Base-by-base conservation (phyloP, 2,329 filamentous ascomycete genomes). In the Dactylonectria estremocensis region DNA sequence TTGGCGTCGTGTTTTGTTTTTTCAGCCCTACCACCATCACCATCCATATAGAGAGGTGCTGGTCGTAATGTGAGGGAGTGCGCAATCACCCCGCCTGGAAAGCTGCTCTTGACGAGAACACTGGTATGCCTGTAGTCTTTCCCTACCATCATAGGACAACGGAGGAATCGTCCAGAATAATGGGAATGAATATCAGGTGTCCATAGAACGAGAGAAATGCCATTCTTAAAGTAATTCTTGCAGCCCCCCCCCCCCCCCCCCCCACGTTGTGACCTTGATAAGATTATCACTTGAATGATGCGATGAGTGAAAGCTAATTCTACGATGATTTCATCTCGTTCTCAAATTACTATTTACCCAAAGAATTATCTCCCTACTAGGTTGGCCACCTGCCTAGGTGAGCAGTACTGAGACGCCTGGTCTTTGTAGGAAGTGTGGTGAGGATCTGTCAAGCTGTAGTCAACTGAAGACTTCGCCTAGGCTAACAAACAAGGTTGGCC, bases 171-270 rank as follows among this genome's bases (percentile, higher is more conserved):
- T 53, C 67, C 63, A 52, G 52, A 68, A 37, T 67, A 68, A 59
- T 54, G 62, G 52, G 35, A 55, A 64, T 68, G 67, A 66, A 69
- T 60, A 54, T 57, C 71, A 62, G 40, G 72, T 74, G 71, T 75
- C 65, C 72, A 72, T 76, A 76, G 70, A 73, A 76, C 62, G 74
- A 75, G 24, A 28, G 67, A 68, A 73, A 76, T 68, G 73, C 74
- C 60, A 57, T 70, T 54, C 69, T 74, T 71, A 66, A 73, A 61
- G 56, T 54, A 66, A 64, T 64, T 28, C 24, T 28, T 28, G 7
- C 24, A 28, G 24, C 7, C 7, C 59, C 24, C 16, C 54, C 45
- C 53, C 10, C 18, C 8, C 14, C 13, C 13, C 24, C 20, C n/a
- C 40, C 28, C 5, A 28, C 33, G 18, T 18, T 1, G 20, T 24